Base-by-base conservation (phyloP, 441 rosid genomes). In the Geranium incanum region DNA sequence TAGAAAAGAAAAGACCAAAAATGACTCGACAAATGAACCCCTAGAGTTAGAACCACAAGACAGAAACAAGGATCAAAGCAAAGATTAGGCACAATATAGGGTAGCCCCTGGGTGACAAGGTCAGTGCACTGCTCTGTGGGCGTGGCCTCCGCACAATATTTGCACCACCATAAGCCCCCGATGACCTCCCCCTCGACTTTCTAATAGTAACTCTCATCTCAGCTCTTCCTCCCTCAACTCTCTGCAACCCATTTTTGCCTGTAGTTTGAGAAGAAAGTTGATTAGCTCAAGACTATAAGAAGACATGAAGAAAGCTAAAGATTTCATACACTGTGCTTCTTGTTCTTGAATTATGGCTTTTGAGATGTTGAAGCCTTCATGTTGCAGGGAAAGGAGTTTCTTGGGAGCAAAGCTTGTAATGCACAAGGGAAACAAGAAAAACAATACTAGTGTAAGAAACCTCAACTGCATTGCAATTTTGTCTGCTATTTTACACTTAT, bases 121-220 rank as follows among this genome's bases (percentile, higher is more conserved):
- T 13, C 12, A 83, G 75, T 55, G 45, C 62, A 45, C 73, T 71
- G 66, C 48, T 80, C 1, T n/a, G 66, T 13, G 78, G 84, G 6
- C 7, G 78, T 19, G 65, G 65, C 65, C 21, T 60, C 9, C 67
- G 83, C 23, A 36, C 67, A 5, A 52, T n/a, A 67, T 72, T 81
- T 43, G 78, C 75, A 37, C 74, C 81, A 0, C 83, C 86, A 65
- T 75, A 68, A 68, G 66, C 50, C 16, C 81, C 81, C 8, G 64
- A 7, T 64, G 64, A 7, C 67, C 71, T 76, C 13, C 76, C 82
- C 33, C 2, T 18, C 3, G 64, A 59, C 33, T 59, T 59, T 12
- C 64, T 59, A 19, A 28, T 18, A 19, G 64, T 59, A 59, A 7
- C 19, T 59, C 18, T 21, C 64, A 59, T 78, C 2, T 9, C 68